Base-by-base conservation (phyloP, 2,329 filamentous ascomycete genomes). In the Nigrospora osmanthi region DNA sequence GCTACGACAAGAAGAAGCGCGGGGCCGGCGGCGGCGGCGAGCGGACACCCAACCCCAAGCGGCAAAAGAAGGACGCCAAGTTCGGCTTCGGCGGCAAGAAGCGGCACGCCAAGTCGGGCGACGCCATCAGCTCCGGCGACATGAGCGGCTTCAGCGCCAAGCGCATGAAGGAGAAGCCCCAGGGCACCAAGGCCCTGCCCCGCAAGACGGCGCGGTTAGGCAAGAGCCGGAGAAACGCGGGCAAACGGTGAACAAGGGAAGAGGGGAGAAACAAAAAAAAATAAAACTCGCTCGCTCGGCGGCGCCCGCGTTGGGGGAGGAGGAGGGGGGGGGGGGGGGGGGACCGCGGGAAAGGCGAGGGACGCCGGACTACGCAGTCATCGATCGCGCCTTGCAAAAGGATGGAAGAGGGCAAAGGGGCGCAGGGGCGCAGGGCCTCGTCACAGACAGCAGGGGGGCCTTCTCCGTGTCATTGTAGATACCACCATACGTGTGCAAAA, bases 41-140 rank as follows among this genome's bases (percentile, higher is more conserved):
- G 35, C 58, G 62, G 35, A 61, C 58, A 19, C 65, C 70, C 23
- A 85, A 83, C 60, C 58, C 63, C 51, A 97, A 97, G 74, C 84
- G 93, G 49, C 80, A 86, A 63, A 95, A 95, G 81, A 95, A 94
- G 73, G 84, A 98, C 62, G 78, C 87, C 53, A 96, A 95, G 71
- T 97, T 84, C 64, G 93, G 93, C 19, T 95, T 91, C 60, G 93
- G 93, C 49, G 93, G 93, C 56, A 96, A 95, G 81, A 98, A 98
- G 77, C 77, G 85, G 45, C 83, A 89, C 63, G 69, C 76, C 46
- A 98, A 98, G 80, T 95, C 89, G 49, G 89, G 89, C 54, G 90
- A 96, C 66, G 89, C 90, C 40, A 62, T 77, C 50, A 94, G 87
- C 52, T 89, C 83, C 39, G 84, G 80, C 49, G 93, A 98, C 64